Base-by-base conservation (phyloP, 2,329 filamentous ascomycete species). In the Bipolaris sorokiniana region DNA sequence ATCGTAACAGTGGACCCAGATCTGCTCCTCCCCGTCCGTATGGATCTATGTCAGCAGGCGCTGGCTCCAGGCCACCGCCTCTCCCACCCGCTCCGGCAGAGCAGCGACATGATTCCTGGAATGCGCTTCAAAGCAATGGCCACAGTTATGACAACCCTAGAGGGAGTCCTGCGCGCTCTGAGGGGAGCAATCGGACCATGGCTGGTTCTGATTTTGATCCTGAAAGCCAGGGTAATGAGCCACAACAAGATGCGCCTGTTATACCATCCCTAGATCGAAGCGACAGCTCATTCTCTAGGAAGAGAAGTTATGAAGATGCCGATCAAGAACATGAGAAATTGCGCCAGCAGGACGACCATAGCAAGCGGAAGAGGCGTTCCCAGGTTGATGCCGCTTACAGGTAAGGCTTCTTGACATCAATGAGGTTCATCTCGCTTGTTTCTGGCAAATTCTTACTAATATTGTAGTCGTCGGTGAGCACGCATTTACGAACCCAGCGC, bases 291-390 rank as follows among this genome's bases (percentile, higher is more conserved):
- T 62, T 70, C 46, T 64, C 66, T 13, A 59, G 75, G 16, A 77
- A 77, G 58, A 68, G 75, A 44, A 76, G 73, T 49, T 75, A 76
- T 38, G 72, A 74, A 37, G 73, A 77, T 34, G 67, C 70, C 6
- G 71, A 75, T 22, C 61, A 70, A 26, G 65, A 69, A 31, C 66
- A 75, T 26, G 70, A 67, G 28, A 63, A 66, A n/a, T 42, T 63
- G 48, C 69, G 67, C 22, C 74, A 76, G 56, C 68, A 72, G n/a
- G 74, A 76, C 20, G 74, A 77, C 37, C 63, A 73, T 33, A 67
- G 68, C 15, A 74, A 70, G 57, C 70, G 74, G 15, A 77, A 77
- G 58, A 63, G 74, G 48, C 71, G 73, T 44, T 69, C 72, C 23
- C 68, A 72, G 52, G 71, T 74, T 7, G 74, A 71, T 55, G 64